Percentiles rank a stretch among this genome's conserved stretches.
Evolutionary conservation across 140 eudicot species (phyloP).

Genomic region (Cichorium intybus): DNA sequence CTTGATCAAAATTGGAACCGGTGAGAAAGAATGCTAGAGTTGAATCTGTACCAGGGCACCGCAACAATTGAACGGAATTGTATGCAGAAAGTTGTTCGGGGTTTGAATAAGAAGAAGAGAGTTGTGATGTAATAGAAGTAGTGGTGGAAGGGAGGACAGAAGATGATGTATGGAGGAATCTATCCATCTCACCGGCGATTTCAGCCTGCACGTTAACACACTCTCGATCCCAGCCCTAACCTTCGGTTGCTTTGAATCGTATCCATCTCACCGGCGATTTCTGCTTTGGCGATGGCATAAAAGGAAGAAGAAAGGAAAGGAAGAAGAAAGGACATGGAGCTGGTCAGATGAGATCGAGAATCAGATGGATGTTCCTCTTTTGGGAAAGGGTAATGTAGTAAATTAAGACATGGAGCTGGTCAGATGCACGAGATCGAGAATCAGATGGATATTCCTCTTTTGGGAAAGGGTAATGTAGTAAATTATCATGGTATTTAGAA

Average conservation of each 20-base stretch:
- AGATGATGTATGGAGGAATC: slow-evolving; percentile 25
- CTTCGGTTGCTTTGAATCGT: too few relatives aligned
- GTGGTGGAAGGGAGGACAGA: slow-evolving; percentile 28
- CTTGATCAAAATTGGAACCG: slow-evolving; percentile 38
- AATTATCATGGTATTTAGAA: too few relatives aligned
- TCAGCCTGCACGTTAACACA: too few relatives aligned
- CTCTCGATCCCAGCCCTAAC: too few relatives aligned
- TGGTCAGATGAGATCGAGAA: slow-evolving; percentile 30
- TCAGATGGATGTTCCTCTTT: slow-evolving; percentile 20
- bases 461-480: slow-evolving; percentile 22
- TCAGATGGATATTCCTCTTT: slow-evolving; percentile 19
- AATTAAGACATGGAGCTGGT: slow-evolving; percentile 25
- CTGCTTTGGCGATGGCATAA: too few relatives aligned
- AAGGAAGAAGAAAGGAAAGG: slow-evolving; percentile 26
- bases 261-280: too few relatives aligned
- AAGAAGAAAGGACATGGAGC: slow-evolving; percentile 26
- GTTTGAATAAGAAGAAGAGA: slow-evolving; percentile 19
- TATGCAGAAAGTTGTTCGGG: too few relatives aligned
- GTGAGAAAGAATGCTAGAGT: slow-evolving; percentile 36
- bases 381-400: slow-evolving; percentile 22
- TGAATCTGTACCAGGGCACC: slow-evolving; percentile 16
- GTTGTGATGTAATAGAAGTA: slow-evolving; percentile 8
- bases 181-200: too few relatives aligned
- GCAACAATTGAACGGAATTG: slow-evolving; percentile 41
- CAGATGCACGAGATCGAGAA: slow-evolving; percentile 29